Base-by-base conservation (phyloP, 129 eudicot genomes). In the Oenanthe sinensis region DNA sequence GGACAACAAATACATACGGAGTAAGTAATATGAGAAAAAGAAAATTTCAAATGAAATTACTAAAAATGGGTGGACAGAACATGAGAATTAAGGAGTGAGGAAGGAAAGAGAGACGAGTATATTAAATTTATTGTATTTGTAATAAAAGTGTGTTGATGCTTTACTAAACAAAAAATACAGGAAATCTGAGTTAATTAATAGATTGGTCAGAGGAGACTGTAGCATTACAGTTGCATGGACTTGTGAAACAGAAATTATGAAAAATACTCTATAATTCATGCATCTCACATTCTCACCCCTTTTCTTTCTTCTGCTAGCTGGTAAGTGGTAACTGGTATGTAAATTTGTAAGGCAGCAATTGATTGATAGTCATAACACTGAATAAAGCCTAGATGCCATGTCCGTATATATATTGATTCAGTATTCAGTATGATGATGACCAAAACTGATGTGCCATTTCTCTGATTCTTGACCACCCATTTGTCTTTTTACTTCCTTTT, bases 351-450 rank as follows among this genome's bases (percentile, higher is more conserved):
- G 16, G 71, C 2, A 10, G 17, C 43, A 33, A 68, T 36, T 36
- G 73, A 68, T 30, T 68, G 73, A 68, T 68, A 39, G 74, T 68
- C 45, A 68, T 14, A 19, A 68, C 74, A 58, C 65, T 58, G 65
- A 58, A 58, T 58, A 58, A 58, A 58, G 65, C 45, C 74, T 13
- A 36, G 45, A 68, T 68, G 40, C 74, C 44, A 68, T 68, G 24
- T 17, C 74, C 30, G 30, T 58, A 68, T n/a, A 13, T 58, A 68
- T n/a, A 33, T 3, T 13, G 42, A 67, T 26, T 67, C 65, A 58
- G 63, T 22, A 22, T 20, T 33, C 36, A 33, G 42, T 14, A 13
- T 33, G 42, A 67, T 30, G 19, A 36, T 36, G 45, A 68, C 24
- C 74, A 36, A 68, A 68, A 36, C 7, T 30, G 74, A 68, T 14